These are phyloP conservation scores for Begonia loranthoides DNA, from an alignment of 306 rosid species.

Conservation along the genomic window DNA sequence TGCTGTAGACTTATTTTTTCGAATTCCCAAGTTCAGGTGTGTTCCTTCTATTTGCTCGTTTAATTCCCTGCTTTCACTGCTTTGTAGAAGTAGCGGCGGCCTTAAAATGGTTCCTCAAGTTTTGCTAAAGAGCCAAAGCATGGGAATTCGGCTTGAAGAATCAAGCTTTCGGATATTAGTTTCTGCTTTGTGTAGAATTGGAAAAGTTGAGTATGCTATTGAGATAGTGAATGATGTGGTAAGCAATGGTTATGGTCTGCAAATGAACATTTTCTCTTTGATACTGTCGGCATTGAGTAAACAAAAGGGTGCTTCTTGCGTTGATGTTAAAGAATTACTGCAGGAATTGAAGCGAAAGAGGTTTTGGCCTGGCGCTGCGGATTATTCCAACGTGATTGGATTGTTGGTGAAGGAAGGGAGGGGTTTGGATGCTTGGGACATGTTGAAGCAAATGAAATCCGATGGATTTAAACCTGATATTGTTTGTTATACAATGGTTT, in stretches of 20 bases:
- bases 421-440: slow-evolving; percentile 35
- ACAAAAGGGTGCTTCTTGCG: slow-evolving; percentile 18
- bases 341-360: slow-evolving; percentile 37
- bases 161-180: slow-evolving; percentile 50
- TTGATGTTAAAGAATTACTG: slow-evolving; percentile 39
- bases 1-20: slow-evolving; percentile 40
- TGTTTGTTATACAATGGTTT: slow-evolving; percentile 68
- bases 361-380: slow-evolving; percentile 45
- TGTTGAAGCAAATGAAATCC: slow-evolving; percentile 41
- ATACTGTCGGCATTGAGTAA: slow-evolving; percentile 40
- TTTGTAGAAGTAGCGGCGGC: slow-evolving; percentile 33
- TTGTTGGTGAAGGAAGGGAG: slow-evolving; percentile 38
- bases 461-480: slow-evolving; percentile 56
- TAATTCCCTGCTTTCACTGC: slow-evolving; percentile 46
- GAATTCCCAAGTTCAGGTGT: slow-evolving; percentile 66
- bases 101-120: slow-evolving; percentile 48
- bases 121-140: slow-evolving; percentile 36
- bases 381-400: slow-evolving; percentile 45
- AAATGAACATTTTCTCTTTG: slow-evolving; percentile 43
- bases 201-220: slow-evolving; percentile 44
- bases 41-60: slow-evolving; percentile 48
- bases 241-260: slow-evolving; percentile 45
- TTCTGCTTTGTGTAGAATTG: slow-evolving; percentile 39
- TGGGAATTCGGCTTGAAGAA: slow-evolving; percentile 57
- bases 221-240: slow-evolving; percentile 44